Evolutionary conservation across 495 filamentous ascomycete species (phyloP).

Genomic region (Cercophora samala): DNA sequence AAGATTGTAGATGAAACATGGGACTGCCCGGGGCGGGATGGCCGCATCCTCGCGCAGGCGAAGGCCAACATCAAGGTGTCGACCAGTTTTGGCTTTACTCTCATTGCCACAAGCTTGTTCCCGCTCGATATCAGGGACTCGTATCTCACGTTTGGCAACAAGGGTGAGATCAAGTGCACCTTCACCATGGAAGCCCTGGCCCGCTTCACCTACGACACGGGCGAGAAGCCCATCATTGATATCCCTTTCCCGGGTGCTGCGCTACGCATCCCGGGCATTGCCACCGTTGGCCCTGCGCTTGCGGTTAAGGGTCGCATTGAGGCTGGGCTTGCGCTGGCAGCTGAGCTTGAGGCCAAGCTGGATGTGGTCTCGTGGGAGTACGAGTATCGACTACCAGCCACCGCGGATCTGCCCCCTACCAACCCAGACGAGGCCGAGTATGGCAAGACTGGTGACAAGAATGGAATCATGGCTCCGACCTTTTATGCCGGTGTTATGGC

Average conservation of each 20-base stretch:
- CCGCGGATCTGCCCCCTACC: too few species aligned
- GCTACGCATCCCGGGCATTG: neutral
- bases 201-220: too few species aligned
- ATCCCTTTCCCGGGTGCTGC: neutral
- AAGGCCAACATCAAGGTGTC: slow-evolving; percentile 16
- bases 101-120: neutral
- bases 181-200: neutral
- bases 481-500: neutral
- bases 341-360: slow-evolving; percentile 8
- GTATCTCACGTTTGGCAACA: slow-evolving; percentile 28
- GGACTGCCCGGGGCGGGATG: slow-evolving; percentile 9
- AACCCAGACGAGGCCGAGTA: neutral
- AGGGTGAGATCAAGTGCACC: slow-evolving; percentile 22
- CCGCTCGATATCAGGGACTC: neutral
- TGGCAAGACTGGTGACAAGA: neutral
- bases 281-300: slow-evolving; percentile 10
- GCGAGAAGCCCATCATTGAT: neutral
- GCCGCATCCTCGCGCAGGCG: slow-evolving; percentile 25
- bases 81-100: neutral
- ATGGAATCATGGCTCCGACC: neutral
- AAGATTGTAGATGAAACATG: slow-evolving; percentile 24
- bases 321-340: slow-evolving; percentile 24
- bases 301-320: slow-evolving; percentile 15
- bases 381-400: neutral
- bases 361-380: neutral